Evolutionary conservation across 179 eudicot genomes (phyloP).

Genomic region (Camellia oleifera): DNA sequence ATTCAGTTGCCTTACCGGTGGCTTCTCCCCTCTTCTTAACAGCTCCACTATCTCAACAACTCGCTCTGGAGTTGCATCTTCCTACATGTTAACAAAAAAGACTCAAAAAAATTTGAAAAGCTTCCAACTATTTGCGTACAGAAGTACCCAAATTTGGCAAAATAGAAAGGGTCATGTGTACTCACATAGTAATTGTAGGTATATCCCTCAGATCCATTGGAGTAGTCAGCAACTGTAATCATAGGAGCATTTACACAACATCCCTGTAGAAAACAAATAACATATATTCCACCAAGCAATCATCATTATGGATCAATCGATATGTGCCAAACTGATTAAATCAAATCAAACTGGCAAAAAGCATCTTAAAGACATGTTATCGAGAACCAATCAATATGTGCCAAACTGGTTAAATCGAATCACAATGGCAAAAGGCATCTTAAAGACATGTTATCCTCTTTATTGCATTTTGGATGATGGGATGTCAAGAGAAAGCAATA

Average conservation of each 20-base stretch:
- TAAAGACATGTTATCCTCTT: background rate
- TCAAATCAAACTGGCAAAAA: background rate
- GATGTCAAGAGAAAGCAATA: background rate
- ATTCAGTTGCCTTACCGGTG: slow-evolving; percentile 62
- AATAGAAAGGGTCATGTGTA: slow-evolving; percentile 8
- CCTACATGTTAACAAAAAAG: slow-evolving; percentile 46
- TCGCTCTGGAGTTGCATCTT: slow-evolving; percentile 86
- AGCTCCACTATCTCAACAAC: slow-evolving; percentile 93
- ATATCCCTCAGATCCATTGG: slow-evolving; percentile 90
- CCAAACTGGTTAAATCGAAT: background rate
- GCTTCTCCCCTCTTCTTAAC: slow-evolving; percentile 91
- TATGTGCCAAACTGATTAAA: background rate
- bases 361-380: background rate
- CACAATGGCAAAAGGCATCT: slow-evolving; percentile 7
- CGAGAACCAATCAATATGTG: background rate
- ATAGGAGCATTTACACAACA: slow-evolving; percentile 99
- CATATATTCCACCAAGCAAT: background rate
- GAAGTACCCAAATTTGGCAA: background rate
- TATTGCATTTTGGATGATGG: background rate
- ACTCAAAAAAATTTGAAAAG: background rate
- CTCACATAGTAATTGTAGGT: slow-evolving; percentile 84
- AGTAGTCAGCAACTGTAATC: slow-evolving; percentile 96
- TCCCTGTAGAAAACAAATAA: slow-evolving; percentile 52
- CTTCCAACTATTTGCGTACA: background rate
- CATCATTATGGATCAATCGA: background rate